These are phyloP conservation scores for Cryptococcus sp. DNA, from an alignment of 1,284 basidiomycete genomes.

Conservation along the genomic window DNA sequence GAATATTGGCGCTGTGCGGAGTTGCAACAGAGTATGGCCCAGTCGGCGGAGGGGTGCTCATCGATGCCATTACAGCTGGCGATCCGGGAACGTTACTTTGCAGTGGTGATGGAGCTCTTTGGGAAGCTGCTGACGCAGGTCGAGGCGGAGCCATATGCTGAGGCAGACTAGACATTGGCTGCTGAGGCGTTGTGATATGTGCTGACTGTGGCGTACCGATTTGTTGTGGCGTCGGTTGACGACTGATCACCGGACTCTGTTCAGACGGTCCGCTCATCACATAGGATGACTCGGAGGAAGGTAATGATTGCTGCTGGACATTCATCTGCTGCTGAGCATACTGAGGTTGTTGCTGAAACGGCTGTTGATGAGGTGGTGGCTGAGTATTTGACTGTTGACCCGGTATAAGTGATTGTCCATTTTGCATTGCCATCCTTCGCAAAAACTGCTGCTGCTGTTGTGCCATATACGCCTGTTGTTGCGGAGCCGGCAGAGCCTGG, in stretches of 20 bases:
- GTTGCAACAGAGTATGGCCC: constrained; percentile 4
- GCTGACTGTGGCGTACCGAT: constrained; percentile 23
- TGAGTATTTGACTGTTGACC: constrained; percentile 12
- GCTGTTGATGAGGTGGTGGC: constrained; percentile 27
- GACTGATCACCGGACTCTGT: constrained; percentile 8
- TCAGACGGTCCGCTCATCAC: background rate
- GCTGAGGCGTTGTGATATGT: constrained; percentile 26
- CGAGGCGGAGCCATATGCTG: constrained; percentile 47
- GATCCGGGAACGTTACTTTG: constrained; percentile 19
- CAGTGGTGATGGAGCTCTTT: constrained; percentile 38
- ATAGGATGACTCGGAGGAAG: constrained; percentile 8
- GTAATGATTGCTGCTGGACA: background rate
- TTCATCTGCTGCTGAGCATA: background rate
- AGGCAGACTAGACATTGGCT: constrained; percentile 38
- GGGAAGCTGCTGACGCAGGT: constrained; percentile 42
- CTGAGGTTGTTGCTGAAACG: constrained; percentile 19
- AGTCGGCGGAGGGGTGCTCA: constrained; percentile 22
- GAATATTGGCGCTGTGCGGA: constrained; percentile 13
- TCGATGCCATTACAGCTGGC: constrained; percentile 13
- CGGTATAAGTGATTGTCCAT: constrained; percentile 22
- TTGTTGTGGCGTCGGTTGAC: constrained; percentile 18
- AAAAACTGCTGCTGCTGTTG: constrained; percentile 36
- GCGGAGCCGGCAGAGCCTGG: constrained; percentile 32
- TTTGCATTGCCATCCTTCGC: constrained; percentile 27
- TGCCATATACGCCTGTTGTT: constrained; percentile 39